Base-by-base conservation (phyloP, 2,329 filamentous ascomycete genomes). In the Exophiala spinifera region DNA sequence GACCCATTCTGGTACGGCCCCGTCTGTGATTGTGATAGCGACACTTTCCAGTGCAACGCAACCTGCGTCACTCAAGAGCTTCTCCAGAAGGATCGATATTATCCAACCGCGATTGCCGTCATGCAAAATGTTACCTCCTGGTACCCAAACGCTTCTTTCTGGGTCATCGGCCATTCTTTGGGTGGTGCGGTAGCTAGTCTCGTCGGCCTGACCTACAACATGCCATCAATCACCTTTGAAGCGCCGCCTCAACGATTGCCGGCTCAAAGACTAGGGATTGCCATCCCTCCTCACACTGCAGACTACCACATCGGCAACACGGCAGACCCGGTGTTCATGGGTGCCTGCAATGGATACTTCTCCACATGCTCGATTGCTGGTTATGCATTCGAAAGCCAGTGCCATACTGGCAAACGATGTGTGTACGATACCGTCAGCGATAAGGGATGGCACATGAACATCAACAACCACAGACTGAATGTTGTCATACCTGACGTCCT, bases 311-410 rank as follows among this genome's bases (percentile, higher is more conserved):
- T 63, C 31, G 61, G 61, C 33, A 61, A 63, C 42, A 61, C 59
- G 2, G 61, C 59, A 13, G 61, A 63, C 43, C 61, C 61, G 2
- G 43, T 63, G 7, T 63, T 43, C 54, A 61, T 61, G 59, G 61
- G 61, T 36, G 51, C 61, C 4, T 63, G 61, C 39, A 61, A 55
- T 49, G 59, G 59, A 3, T 58, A 50, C 28, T 51, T 54, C 45
- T 49, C 51, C 8, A 44, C 45, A n/a, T 63, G 61, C 36, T 53
- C 53, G 1, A 8, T 62, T 10, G 55, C 53, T 21, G 61, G 61
- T 6, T 62, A 53, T 52, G 57, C 57, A 5, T 61, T 62, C 28
- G 61, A 63, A 28, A 49, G 34, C 37, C 57, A 60, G 47, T 63
- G 61, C 47, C 49, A 53, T 46, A 60, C 55, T 1, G 61, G 61